Conservation (phyloP, 352 stramenopile genomes). For the Phytophthora tentaculata region DNA sequence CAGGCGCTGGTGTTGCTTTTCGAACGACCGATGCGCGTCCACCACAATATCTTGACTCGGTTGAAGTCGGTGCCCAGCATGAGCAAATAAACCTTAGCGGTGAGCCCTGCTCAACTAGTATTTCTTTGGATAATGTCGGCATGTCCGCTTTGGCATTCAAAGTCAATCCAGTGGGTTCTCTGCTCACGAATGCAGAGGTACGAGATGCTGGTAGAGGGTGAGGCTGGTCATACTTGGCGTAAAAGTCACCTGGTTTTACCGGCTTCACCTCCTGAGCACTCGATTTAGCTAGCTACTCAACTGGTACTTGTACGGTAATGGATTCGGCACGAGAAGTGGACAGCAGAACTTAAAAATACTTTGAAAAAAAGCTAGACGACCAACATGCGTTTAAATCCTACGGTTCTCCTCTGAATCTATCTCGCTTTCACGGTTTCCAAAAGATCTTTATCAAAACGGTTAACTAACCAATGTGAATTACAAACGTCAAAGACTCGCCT, state of each 20-base stretch:
- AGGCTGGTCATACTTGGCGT: conserved; percentile 30
- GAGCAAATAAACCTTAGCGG: not conserved
- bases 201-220: conserved; percentile 31
- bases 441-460: conserved; percentile 1
- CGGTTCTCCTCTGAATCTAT: conserved; percentile 4
- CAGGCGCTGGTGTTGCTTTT: conserved; percentile 27
- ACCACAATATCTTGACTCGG: conserved; percentile 70
- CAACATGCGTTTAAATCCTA: not conserved
- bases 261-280: conserved; percentile 10
- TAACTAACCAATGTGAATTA: no score
- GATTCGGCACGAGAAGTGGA: conserved; percentile 1
- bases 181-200: conserved; percentile 33
- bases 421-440: conserved; percentile 5
- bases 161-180: conserved; percentile 2
- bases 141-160: not conserved
- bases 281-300: not conserved
- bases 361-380: not conserved
- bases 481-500: conserved; percentile 22
- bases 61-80: conserved; percentile 32
- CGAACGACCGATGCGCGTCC: conserved; percentile 54
- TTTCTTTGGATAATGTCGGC: conserved; percentile 18
- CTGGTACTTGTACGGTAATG: not conserved
- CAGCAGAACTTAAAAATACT: not conserved
- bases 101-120: not conserved
- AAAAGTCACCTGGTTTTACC: conserved; percentile 28